Evolutionary conservation across 2,329 filamentous ascomycete species (phyloP).

Genomic region (Exophiala calicioides): DNA sequence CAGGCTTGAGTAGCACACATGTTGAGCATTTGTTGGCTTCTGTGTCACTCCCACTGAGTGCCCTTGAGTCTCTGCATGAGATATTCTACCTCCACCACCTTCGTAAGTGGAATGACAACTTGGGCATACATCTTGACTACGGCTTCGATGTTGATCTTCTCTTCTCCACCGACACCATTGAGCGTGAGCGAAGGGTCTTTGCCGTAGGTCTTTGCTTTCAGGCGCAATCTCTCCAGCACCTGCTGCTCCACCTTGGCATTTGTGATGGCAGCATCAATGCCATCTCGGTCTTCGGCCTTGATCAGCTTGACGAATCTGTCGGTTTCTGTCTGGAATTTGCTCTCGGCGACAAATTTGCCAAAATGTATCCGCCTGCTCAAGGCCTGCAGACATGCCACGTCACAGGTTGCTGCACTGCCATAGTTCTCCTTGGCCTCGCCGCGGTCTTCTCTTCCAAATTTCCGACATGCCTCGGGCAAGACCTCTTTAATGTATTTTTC

Average conservation of each 20-base stretch:
- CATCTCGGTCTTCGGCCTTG: conserved; percentile 73
- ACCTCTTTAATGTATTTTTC: conserved; percentile 79
- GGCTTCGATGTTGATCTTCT: conserved; percentile 88
- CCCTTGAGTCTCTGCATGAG: conserved; percentile 82
- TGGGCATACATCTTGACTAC: conserved; percentile 87
- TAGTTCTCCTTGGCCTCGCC: conserved; percentile 93
- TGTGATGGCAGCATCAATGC: conserved; percentile 87
- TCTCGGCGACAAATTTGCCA: conserved; percentile 97
- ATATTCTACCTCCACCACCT: conserved; percentile 97
- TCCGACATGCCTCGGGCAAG: conserved; percentile 78
- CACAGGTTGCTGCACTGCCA: conserved; percentile 85
- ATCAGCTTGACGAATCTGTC: conserved; percentile 82
- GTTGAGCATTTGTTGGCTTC: neutral
- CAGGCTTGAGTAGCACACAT: conserved; percentile 19
- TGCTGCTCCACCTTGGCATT: conserved; percentile 86
- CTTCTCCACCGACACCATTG: conserved; percentile 45
- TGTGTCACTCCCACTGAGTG: conserved; percentile 49
- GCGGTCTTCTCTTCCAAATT: conserved; percentile 74
- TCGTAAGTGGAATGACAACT: conserved; percentile 95
- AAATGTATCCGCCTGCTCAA: conserved; percentile 91
- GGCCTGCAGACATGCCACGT: conserved; percentile 87
- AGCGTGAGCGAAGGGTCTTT: conserved; percentile 71
- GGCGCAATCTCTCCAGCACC: conserved; percentile 78
- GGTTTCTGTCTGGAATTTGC: conserved; percentile 83
- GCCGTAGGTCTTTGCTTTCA: conserved; percentile 93